Evolutionary conservation across 768 basidiomycete genomes (phyloP), one percentile per base, ranked within the genome.

Genomic region (Tylopilus rubrobrunneus): DNA sequence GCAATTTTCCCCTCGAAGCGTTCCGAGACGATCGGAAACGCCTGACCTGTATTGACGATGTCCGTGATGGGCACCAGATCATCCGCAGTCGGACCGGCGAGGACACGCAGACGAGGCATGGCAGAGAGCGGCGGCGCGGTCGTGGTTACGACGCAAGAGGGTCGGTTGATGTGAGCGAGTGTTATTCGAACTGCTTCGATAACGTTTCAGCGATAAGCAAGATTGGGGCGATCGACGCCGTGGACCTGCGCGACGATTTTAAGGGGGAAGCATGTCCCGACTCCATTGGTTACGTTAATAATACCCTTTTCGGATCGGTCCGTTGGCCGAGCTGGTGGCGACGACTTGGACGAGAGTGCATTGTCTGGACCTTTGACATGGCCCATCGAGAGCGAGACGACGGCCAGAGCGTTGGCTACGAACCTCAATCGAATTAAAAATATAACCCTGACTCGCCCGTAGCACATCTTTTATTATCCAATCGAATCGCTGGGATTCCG

Each of bases 1-100:
- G 82, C 79, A 25, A 97, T 73, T 48, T 80, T 67, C 12, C 95
- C 95, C 51, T 92, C 84, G 59, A 94, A 97, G 3, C 72, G 62
- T 23, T 84, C 75, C 0, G 88, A 89, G 19, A 71, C 70, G 56
- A 97, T 71, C 5, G 65, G 47, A 56, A 81, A 72, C 0, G 86
- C 68, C 9, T 63, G 71, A 23, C 75, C 31, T 11, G 31, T 31
- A 31, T 31, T 31, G 31, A 31, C 85, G 0, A 78, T 59, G 43
- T 73, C 62, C 0, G 82, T 76, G 46, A 93, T 83, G 9, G 81
- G 78, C 0, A 71, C 69, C 45, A 92, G 80, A 27, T 73, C 65
- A 0, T 78, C 65, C 17, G 76, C 71, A 3, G 82, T 82, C 2
- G 90, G 80, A 3, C 91, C 91, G 9, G 84, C 90, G 28, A 86